Percentiles rank a stretch among this genome's conserved stretches.
These are phyloP conservation scores for Fusarium fujikuroi DNA, from an alignment of 2,329 filamentous ascomycete genomes.

Conservation along the genomic window DNA sequence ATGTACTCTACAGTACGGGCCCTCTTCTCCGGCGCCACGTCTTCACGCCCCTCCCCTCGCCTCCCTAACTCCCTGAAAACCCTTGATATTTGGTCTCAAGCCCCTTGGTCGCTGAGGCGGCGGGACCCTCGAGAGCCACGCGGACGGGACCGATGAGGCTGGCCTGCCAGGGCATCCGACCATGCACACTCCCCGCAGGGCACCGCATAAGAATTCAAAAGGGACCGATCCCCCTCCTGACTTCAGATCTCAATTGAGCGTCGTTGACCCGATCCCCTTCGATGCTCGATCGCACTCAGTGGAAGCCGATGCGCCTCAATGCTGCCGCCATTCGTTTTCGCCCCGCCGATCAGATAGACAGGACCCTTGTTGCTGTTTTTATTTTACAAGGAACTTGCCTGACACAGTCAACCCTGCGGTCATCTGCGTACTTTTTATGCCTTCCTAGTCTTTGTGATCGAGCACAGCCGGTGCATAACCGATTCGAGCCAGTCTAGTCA, in stretches of 20 bases:
- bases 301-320: slow-evolving; percentile 22
- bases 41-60: slow-evolving; percentile 17
- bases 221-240: slow-evolving; percentile 40
- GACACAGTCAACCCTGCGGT: slow-evolving; percentile 19
- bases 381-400: slow-evolving; percentile 31
- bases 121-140: slow-evolving; percentile 36
- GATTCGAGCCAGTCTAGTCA: neutral
- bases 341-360: slow-evolving; percentile 28
- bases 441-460: neutral
- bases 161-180: slow-evolving; percentile 30
- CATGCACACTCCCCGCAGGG: slow-evolving; percentile 16
- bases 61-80: slow-evolving; percentile 1
- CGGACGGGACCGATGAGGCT: slow-evolving; percentile 41
- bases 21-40: slow-evolving; percentile 29
- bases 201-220: slow-evolving; percentile 24
- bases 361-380: slow-evolving; percentile 20
- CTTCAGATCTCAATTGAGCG: slow-evolving; percentile 38
- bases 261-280: slow-evolving; percentile 37
- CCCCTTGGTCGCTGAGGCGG: slow-evolving; percentile 16
- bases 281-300: slow-evolving; percentile 30
- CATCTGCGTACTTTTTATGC: slow-evolving; percentile 13
- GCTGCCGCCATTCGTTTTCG: slow-evolving; percentile 8
- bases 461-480: neutral
- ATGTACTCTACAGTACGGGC: neutral
- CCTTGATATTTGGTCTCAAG: slow-evolving; percentile 26